Conservation (phyloP, 352 stramenopile genomes). For the Phytophthora cajani region DNA sequence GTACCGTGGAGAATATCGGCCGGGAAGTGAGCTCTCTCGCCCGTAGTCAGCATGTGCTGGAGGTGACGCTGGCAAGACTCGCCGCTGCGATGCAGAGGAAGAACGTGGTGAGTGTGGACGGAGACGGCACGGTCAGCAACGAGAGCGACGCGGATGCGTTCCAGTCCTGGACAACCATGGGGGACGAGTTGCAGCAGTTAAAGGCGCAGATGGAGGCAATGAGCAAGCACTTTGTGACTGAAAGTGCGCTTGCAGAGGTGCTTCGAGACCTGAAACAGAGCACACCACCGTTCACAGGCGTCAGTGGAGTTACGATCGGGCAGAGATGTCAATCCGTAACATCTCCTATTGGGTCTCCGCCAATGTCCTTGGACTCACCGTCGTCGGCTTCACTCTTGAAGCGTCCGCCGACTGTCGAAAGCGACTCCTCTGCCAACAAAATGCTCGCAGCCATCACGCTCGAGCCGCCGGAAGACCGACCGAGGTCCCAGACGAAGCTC, state of each 20-base stretch:
- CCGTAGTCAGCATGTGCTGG: constrained; percentile 51
- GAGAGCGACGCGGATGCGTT: constrained; percentile 9
- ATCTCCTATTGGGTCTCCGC: constrained; percentile 1
- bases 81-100: constrained; percentile 30
- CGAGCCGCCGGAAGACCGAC: constrained; percentile 43
- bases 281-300: constrained; percentile 7
- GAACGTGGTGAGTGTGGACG: neutral
- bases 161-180: constrained; percentile 21
- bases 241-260: constrained; percentile 48
- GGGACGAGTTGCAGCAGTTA: constrained; percentile 49
- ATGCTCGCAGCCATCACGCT: constrained; percentile 42
- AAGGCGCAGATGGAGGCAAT: constrained; percentile 47
- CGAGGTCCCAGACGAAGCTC: constrained; percentile 65
- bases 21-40: constrained; percentile 51
- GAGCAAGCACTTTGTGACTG: constrained; percentile 58
- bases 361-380: constrained; percentile 13
- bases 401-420: constrained; percentile 14
- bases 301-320: constrained; percentile 31
- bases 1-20: constrained; percentile 49
- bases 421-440: constrained; percentile 40
- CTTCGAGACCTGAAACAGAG: constrained; percentile 44
- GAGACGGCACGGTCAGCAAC: neutral
- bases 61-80: constrained; percentile 36
- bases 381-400: constrained; percentile 23
- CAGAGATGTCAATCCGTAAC: constrained; percentile 33